Conservation (phyloP, 1,284 basidiomycete genomes). For the Phellopilus nigrolimitatus region DNA sequence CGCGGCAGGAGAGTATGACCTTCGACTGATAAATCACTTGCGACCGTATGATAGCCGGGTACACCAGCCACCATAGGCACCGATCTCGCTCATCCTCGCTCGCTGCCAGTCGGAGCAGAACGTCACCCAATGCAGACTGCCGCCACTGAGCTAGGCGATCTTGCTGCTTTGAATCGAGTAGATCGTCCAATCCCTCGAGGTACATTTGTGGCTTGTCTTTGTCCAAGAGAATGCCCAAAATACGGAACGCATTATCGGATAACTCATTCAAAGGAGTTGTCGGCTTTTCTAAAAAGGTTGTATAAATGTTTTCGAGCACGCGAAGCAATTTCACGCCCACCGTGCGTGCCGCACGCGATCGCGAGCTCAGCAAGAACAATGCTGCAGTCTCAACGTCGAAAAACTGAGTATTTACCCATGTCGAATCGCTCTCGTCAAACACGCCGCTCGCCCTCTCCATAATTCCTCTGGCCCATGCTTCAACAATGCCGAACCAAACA, state of each 20-base stretch:
- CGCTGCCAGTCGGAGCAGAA: constrained; percentile 60
- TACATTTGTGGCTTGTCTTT: constrained; percentile 38
- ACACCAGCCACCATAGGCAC: constrained; percentile 67
- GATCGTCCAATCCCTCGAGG: constrained; percentile 60
- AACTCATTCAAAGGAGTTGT: constrained; percentile 27
- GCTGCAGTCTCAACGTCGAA: constrained; percentile 69
- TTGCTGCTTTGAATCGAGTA: constrained; percentile 55
- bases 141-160: constrained; percentile 61
- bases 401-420: constrained; percentile 37
- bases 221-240: constrained; percentile 50
- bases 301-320: constrained; percentile 41
- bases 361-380: constrained; percentile 77
- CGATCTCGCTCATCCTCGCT: constrained; percentile 61
- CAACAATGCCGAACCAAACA: constrained; percentile 75
- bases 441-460: constrained; percentile 38
- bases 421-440: constrained; percentile 37
- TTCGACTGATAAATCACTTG: constrained; percentile 45
- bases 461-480: constrained; percentile 57
- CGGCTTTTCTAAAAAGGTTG: constrained; percentile 37
- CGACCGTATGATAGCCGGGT: constrained; percentile 54
- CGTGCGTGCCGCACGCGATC: constrained; percentile 42
- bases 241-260: constrained; percentile 31
- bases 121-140: constrained; percentile 45
- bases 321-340: constrained; percentile 60
- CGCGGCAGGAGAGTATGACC: constrained; percentile 49